phyloP scores from a whole-genome alignment of 306 rosid species.

The Mucuna pruriens region DNA sequence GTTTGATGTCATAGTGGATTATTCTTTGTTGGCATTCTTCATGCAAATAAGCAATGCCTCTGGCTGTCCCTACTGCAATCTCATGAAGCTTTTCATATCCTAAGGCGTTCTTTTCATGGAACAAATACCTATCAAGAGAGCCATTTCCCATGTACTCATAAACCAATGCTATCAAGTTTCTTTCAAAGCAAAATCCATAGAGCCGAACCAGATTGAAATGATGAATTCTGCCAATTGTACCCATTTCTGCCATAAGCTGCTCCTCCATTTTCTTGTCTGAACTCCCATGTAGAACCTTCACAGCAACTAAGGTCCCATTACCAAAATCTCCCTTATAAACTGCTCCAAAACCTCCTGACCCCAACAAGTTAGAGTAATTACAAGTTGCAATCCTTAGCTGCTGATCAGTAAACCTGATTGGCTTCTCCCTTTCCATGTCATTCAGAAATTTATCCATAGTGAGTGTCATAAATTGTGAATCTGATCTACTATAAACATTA shows the following conservation, averaged over 20 bases:
- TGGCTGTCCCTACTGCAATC: constrained; percentile 57
- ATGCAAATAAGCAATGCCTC: constrained; percentile 55
- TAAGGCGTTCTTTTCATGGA: constrained; percentile 35
- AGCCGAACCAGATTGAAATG: constrained; percentile 59
- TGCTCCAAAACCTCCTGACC: no score
- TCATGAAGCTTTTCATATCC: constrained; percentile 52
- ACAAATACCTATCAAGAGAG: constrained; percentile 54
- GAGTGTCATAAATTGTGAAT: not conserved
- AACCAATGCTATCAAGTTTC: constrained; percentile 50
- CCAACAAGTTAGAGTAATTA: no score
- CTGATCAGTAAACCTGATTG: not conserved
- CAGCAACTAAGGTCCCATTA: constrained; percentile 50
- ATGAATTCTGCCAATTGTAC: constrained; percentile 45
- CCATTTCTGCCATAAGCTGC: constrained; percentile 49
- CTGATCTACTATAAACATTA: no score
- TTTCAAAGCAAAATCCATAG: constrained; percentile 54
- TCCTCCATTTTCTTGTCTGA: constrained; percentile 46
- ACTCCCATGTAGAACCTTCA: constrained; percentile 49
- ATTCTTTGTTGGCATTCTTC: constrained; percentile 60
- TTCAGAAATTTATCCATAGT: not conserved
- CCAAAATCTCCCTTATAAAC: no score
- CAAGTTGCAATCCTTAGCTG: constrained; percentile 37
- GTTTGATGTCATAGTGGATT: constrained; percentile 65
- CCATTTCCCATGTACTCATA: constrained; percentile 56
- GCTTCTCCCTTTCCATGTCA: not conserved